Base-by-base conservation (phyloP, 2,329 filamentous ascomycete genomes). In the Zopfia rhizophila region DNA sequence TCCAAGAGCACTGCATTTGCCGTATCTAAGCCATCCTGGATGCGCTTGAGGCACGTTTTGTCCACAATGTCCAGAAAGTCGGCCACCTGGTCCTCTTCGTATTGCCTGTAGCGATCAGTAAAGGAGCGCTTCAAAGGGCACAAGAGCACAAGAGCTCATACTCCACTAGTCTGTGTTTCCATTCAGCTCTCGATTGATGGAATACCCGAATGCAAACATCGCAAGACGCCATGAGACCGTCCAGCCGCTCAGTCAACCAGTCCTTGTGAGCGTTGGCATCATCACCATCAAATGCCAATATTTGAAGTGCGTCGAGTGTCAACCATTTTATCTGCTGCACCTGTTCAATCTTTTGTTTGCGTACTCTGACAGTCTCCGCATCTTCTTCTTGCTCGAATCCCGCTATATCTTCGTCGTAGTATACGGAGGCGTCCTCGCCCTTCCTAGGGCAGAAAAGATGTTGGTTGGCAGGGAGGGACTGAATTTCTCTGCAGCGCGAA, bases 191-290 rank as follows among this genome's bases (percentile, higher is more conserved):
- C 6, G 70, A 69, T 36, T 75, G 72, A 56, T 81, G 75, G 45
- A 75, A 81, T 18, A 76, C 70, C 13, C 77, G 70, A 21, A 80
- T 71, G 58, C 78, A 81, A 51, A 79, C 71, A 48, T 79, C 77
- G 55, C 78, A 81, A 38, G 68, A 70, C 24, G 61, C 67, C 58
- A 81, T 72, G 49, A 78, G 72, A 11, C 53, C 53, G 32, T 69
- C 60, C 44, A 80, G 60, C n/a, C 70, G 60, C 7, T 61, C 56
- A 36, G 68, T 66, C 18, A 79, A 58, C 61, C 69, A 72, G 40
- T 70, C 60, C 40, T 75, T 71, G 48, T 75, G 75, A 29, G 65
- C 60, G 24, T 59, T 56, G n/a, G 77, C 78, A 44, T 78, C 75
- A 1, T 69, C 65, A 8, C 77, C 77, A 33, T 80, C 73, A 39